Evolutionary conservation across 352 stramenopile species (phyloP).

Genomic region (Phytophthora ramorum): DNA sequence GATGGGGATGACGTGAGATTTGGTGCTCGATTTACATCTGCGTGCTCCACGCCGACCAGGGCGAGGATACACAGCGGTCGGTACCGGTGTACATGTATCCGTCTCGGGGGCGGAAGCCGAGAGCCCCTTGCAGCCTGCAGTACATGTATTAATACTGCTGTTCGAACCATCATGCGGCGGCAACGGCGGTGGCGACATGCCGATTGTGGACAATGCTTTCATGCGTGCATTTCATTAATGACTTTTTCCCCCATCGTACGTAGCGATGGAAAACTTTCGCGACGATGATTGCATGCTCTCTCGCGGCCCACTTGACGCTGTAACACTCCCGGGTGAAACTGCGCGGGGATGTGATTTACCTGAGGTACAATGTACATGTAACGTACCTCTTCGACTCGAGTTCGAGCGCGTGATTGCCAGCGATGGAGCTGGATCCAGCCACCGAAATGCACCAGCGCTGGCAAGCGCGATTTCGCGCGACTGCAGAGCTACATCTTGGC

Average conservation of each 20-base stretch:
- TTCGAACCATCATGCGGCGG: background rate
- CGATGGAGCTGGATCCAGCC: slow-evolving; percentile 23
- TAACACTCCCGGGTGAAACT: slow-evolving; percentile 10
- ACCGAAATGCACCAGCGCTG: background rate
- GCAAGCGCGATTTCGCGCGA: background rate
- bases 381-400: background rate
- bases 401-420: background rate
- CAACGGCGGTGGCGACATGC: background rate
- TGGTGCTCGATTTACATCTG: slow-evolving; percentile 28
- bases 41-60: slow-evolving; percentile 15
- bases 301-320: slow-evolving; percentile 12
- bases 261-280: slow-evolving; percentile 26
- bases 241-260: no score
- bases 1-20: slow-evolving; percentile 30
- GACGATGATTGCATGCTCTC: slow-evolving; percentile 12
- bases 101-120: background rate
- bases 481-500: slow-evolving; percentile 3
- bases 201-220: background rate
- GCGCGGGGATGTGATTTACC: background rate
- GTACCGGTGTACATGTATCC: background rate
- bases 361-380: no score
- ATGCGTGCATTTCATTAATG: no score
- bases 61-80: slow-evolving; percentile 6
- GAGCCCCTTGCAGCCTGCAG: background rate
- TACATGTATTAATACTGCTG: no score